Evolutionary conservation across 148 eudicot species (phyloP).

Genomic region (Chenopodium formosanum): DNA sequence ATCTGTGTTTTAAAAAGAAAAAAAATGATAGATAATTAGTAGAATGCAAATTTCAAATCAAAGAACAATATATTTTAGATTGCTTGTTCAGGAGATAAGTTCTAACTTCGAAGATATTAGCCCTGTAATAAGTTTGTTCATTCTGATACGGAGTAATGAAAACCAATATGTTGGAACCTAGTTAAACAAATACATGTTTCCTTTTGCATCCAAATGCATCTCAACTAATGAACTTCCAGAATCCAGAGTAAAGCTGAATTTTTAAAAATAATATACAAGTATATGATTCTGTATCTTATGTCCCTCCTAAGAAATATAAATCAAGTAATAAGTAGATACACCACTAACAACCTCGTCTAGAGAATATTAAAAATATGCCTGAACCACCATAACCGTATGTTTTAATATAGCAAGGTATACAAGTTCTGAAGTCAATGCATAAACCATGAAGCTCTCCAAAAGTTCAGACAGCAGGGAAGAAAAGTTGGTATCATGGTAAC

Average conservation of each 20-base stretch:
- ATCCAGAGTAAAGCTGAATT: neutral
- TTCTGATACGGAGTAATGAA: neutral
- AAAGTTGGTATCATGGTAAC: too few relatives aligned
- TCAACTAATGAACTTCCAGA: neutral
- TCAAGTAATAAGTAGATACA: neutral
- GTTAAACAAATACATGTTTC: neutral
- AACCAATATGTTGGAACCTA: neutral
- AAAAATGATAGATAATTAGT: neutral
- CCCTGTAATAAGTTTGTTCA: neutral
- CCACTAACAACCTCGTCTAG: neutral
- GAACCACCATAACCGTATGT: neutral
- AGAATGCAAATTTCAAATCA: neutral
- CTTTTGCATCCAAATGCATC: neutral
- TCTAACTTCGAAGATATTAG: neutral
- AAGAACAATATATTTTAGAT: neutral
- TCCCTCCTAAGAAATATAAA: neutral
- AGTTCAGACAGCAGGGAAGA: neutral
- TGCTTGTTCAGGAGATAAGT: too few relatives aligned
- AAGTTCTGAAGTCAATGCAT: neutral
- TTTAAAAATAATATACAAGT: neutral
- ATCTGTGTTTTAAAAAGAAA: slow-evolving; percentile 51
- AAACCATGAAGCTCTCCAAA: neutral
- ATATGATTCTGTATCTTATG: neutral
- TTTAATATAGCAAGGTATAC: neutral
- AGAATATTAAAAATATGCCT: neutral